A percentile compares a stretch with the other conserved stretches of the same genome.
phyloP scores from a whole-genome alignment of 441 rosid species.

The Codiaeum variegatum region DNA sequence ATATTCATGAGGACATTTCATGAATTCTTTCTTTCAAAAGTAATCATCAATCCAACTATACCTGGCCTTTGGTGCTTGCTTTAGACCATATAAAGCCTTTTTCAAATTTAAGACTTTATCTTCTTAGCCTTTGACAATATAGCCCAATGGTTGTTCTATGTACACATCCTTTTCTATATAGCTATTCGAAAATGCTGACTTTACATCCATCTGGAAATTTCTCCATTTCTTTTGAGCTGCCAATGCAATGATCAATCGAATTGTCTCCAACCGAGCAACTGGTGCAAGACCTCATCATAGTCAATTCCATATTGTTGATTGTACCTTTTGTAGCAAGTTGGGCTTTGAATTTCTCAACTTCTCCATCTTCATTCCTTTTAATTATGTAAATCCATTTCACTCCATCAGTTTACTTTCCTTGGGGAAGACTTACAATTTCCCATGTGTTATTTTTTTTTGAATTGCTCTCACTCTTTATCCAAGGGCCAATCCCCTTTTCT shows the following conservation, averaged over 20 bases:
- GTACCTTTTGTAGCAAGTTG: background rate
- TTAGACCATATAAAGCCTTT: conserved; percentile 6
- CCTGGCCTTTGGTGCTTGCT: conserved; percentile 5
- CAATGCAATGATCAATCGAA: background rate
- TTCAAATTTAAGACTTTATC: conserved; percentile 6
- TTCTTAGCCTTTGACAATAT: background rate
- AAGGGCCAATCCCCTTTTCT: background rate
- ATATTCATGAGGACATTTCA: background rate
- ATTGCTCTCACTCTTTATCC: conserved; percentile 5
- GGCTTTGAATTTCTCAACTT: background rate
- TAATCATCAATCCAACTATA: background rate
- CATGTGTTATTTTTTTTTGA: conserved; percentile 16
- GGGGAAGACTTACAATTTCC: background rate
- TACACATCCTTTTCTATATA: background rate
- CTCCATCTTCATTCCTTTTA: conserved; percentile 3
- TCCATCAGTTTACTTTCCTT: background rate
- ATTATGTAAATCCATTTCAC: conserved; percentile 14
- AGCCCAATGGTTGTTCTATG: background rate
- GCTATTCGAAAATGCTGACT: conserved; percentile 4
- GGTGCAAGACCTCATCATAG: background rate
- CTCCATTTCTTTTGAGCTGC: background rate
- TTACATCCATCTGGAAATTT: conserved; percentile 10
- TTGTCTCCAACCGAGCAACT: background rate
- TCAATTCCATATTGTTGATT: background rate
- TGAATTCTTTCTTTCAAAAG: background rate